phyloP scores from a whole-genome alignment of 164 flowering plant species.

The Platanus orientalis region DNA sequence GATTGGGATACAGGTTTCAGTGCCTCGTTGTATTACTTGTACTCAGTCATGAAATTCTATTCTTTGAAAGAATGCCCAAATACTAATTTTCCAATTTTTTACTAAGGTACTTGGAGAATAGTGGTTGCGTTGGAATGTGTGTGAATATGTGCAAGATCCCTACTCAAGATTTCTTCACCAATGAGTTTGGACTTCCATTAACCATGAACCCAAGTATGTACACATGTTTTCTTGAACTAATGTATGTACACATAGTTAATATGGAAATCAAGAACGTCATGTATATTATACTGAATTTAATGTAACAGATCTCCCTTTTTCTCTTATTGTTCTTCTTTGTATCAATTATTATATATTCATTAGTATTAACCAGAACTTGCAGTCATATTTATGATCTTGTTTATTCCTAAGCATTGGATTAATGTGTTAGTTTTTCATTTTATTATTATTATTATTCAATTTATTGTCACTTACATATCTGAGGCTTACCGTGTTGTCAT shows the following conservation, averaged over 20 bases:
- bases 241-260: neutral
- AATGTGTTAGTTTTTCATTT: too few relatives aligned
- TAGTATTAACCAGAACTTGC: too few relatives aligned
- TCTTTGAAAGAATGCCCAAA: neutral
- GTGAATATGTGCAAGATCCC: conserved; percentile 98
- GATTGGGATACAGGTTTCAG: neutral
- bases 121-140: conserved; percentile 97
- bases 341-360: neutral
- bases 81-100: neutral
- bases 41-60: neutral
- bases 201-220: conserved; percentile 92
- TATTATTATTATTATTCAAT: neutral
- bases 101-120: conserved; percentile 87
- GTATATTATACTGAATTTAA: neutral
- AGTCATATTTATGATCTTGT: too few relatives aligned
- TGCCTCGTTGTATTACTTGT: too few relatives aligned
- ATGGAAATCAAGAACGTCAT: neutral
- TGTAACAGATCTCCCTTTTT: neutral
- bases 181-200: conserved; percentile 93
- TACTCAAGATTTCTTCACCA: conserved; percentile 98
- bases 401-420: too few relatives aligned
- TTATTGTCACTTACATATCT: neutral
- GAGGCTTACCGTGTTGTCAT: neutral
- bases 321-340: neutral
- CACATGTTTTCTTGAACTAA: neutral